Base-by-base conservation (phyloP, 2,329 filamentous ascomycete species). In the Colletotrichum trifolii region DNA sequence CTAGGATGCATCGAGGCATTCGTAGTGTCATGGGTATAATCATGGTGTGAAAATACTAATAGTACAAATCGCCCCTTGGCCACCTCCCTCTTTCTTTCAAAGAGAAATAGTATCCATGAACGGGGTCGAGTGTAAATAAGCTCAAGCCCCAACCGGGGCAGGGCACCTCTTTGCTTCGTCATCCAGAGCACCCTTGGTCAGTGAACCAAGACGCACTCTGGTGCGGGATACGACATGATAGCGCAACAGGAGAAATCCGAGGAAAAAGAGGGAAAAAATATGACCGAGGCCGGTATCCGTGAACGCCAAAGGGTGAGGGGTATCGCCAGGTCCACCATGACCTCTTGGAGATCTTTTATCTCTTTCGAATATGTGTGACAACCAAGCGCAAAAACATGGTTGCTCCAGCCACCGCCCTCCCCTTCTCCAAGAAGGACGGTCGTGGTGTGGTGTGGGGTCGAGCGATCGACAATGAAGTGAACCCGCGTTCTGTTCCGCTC, bases 271-370 rank as follows among this genome's bases (percentile, higher is more conserved):
- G 34, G 53, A 49, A 57, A 47, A 5, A 40, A 48, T 10, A 38
- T n/a, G 40, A 48, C n/a, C 34, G n/a, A 58, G 33, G 40, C 64
- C 54, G 40, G 4, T 42, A 49, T 66, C 62, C 65, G 10, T 53
- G 52, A 63, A 68, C 66, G 64, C 64, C 67, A 49, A 25, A 63
- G 49, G 60, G 57, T 65, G 55, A 65, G 67, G 25, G 67, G 60
- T 68, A 68, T 67, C 67, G 60, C 64, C 67, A 62, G 67, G 64
- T 59, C 56, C 60, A 64, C 52, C 56, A 6, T 42, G 57, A 62
- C 64, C 60, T 34, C 54, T 49, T 55, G 62, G 56, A 45, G 61
- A 67, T 67, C 52, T 56, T 56, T 56, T 57, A 43, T 43, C 53
- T 35, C 62, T 52, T 64, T 61, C 42, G 38, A 38, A 57, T 25